Conservation (phyloP, 1,284 basidiomycete species). For the Trichosporon sp. region DNA sequence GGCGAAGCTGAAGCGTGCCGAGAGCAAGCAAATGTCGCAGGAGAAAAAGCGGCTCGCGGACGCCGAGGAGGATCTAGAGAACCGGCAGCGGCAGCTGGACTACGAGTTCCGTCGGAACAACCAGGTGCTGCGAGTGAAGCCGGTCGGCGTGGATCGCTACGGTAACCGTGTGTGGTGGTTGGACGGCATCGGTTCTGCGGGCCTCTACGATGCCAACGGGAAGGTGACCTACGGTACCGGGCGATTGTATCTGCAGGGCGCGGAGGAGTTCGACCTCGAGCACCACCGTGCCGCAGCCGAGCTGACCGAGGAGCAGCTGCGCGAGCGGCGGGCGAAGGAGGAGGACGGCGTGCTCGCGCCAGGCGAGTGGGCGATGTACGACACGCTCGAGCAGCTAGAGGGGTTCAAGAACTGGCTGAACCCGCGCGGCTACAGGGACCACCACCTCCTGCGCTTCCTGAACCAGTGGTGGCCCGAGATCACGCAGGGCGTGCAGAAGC, state of each 20-base stretch:
- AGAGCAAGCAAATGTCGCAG: conserved; percentile 29
- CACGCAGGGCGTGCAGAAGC: conserved; percentile 62
- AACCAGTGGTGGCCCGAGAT: conserved; percentile 83
- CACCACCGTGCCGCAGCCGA: conserved; percentile 57
- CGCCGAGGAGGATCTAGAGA: conserved; percentile 73
- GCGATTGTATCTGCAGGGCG: conserved; percentile 83
- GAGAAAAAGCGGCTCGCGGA: conserved; percentile 80
- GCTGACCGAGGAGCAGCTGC: conserved; percentile 51
- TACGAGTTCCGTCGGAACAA: conserved; percentile 85
- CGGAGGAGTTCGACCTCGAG: conserved; percentile 71
- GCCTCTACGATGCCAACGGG: conserved; percentile 61
- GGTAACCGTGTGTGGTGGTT: conserved; percentile 98
- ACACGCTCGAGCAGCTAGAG: conserved; percentile 78
- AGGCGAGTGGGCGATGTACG: conserved; percentile 85
- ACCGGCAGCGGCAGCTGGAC: conserved; percentile 78
- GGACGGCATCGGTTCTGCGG: conserved; percentile 84
- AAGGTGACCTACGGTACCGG: conserved; percentile 76
- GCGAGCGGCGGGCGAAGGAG: conserved; percentile 62
- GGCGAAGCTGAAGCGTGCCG: conserved; percentile 33
- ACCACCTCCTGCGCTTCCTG: conserved; percentile 71
- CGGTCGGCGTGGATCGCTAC: conserved; percentile 86
- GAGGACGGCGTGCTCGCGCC: conserved; percentile 69
- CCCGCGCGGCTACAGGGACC: conserved; percentile 80
- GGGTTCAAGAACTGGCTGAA: conserved; percentile 85
- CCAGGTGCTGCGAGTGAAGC: conserved; percentile 75